These are phyloP conservation scores for Desmodesmus armatus DNA, from an alignment of 139 green algal genomes.

Conservation along the genomic window DNA sequence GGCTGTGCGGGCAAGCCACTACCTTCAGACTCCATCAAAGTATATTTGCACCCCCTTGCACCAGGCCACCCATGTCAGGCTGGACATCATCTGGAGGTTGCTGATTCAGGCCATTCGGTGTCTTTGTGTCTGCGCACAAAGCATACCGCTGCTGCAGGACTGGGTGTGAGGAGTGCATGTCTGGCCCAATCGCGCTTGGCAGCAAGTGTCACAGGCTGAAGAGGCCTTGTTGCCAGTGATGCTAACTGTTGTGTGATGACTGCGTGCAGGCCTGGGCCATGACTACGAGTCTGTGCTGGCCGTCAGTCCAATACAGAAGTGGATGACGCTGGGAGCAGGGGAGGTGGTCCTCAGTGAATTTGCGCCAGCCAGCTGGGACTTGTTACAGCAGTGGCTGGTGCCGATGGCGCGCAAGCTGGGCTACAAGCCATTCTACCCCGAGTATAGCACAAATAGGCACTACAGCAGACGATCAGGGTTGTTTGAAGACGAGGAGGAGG, in stretches of 20 bases:
- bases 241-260: neutral
- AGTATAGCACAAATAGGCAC: constrained; percentile 18
- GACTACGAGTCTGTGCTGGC: constrained; percentile 39
- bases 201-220: no score
- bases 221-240: neutral
- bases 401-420: constrained; percentile 23
- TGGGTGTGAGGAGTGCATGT: no score
- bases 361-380: neutral
- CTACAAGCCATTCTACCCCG: constrained; percentile 32
- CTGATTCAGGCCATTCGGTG: neutral
- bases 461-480: neutral
- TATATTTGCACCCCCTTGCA: neutral
- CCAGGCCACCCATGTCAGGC: no score
- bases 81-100: no score
- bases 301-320: constrained; percentile 36
- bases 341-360: constrained; percentile 30
- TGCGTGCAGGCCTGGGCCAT: constrained; percentile 29
- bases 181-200: no score
- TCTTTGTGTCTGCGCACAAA: no score
- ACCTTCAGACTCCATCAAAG: neutral
- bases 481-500: neutral
- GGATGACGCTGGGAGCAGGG: constrained; percentile 7
- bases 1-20: neutral
- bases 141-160: neutral
- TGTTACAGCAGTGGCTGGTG: neutral